A percentile compares a stretch with the other conserved stretches of the same genome.
Evolutionary conservation across 129 eudicot species (phyloP).

Genomic region (Glebionis coronaria): DNA sequence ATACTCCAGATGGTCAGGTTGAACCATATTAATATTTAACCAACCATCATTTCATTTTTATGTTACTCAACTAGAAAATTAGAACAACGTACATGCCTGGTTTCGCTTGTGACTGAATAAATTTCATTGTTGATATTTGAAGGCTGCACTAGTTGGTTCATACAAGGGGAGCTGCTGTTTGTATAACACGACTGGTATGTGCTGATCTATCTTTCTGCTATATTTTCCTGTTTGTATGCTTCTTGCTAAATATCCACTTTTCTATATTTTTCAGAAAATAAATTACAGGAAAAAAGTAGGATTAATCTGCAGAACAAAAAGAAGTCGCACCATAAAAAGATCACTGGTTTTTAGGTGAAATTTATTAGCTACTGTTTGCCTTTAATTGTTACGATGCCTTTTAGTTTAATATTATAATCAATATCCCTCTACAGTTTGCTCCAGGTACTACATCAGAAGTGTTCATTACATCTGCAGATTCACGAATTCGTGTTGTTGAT

Average conservation of each 20-base stretch:
- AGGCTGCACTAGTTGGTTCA: slow-evolving; percentile 98
- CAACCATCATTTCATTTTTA: slow-evolving; percentile 13
- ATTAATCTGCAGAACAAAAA: slow-evolving; percentile 88
- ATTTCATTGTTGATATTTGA: slow-evolving; percentile 37
- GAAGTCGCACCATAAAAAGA: slow-evolving; percentile 81
- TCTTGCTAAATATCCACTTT: background rate
- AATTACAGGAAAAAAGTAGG: slow-evolving; percentile 61
- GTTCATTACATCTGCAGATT: slow-evolving; percentile 92
- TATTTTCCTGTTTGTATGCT: background rate
- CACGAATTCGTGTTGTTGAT: slow-evolving; percentile 89
- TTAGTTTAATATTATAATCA: background rate
- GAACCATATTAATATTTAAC: slow-evolving; percentile 4
- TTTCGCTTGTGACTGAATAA: slow-evolving; percentile 21
- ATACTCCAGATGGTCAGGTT: too few relatives aligned
- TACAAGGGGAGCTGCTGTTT: slow-evolving; percentile 93
- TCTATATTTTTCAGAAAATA: too few relatives aligned
- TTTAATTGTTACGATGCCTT: too few relatives aligned
- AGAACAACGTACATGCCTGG: slow-evolving; percentile 1
- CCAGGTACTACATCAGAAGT: slow-evolving; percentile 96
- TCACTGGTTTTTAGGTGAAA: slow-evolving; percentile 90
- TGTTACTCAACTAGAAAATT: background rate
- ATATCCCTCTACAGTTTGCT: slow-evolving; percentile 61
- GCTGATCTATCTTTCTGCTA: slow-evolving; percentile 14
- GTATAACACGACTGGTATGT: slow-evolving; percentile 71
- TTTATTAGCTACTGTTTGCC: slow-evolving; percentile 5